Evolutionary conservation across 2,329 filamentous ascomycete genomes (phyloP), one percentile per base, ranked within the genome.

Genomic region (Phialophora expanda): DNA sequence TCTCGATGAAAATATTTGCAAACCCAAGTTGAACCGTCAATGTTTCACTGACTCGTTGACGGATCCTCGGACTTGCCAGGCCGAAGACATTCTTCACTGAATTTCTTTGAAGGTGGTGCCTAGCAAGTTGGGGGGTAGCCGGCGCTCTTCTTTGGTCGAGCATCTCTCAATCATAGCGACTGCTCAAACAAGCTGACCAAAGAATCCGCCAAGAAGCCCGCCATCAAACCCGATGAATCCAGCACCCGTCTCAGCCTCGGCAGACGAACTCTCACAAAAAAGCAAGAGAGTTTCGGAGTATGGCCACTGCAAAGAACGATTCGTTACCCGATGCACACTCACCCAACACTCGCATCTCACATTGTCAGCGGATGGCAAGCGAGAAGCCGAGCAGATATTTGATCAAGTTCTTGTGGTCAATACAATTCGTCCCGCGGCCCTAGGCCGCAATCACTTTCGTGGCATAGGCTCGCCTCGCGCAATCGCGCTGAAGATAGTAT

Each of bases 401-500:
- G 38, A 44, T 44, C 38, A 8, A n/a, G 38, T 20, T 26, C 24
- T 59, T 9, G 20, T 50, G 11, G 46, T 22, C 26, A 9, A 44
- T 2, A 22, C 56, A n/a, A 17, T 12, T 28, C 11, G 26, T 48
- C 14, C 41, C 38, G 4, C 26, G 14, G 41, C 38, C 17, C 17
- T 44, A 44, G 38, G 17, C 38, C 17, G 38, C 38, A 20, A 44
- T 44, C 17, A 44, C 38, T 44, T n/a, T 44, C 17, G 38, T 6
- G 38, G 38, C n/a, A n/a, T 41, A 41, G 14, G 38, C 38, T 44
- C 38, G 38, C 17, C 38, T 44, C 2, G 38, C 14, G 4, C 38
- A n/a, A 41, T 17, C 28, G 41, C 26, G 24, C 56, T 22, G 38
- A 48, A 50, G 41, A 59, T 50, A 59, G 41, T 14, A 32, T 50